Base-by-base conservation (phyloP, 345 rosid genomes). In the Cardamine chenopodiifolia region DNA sequence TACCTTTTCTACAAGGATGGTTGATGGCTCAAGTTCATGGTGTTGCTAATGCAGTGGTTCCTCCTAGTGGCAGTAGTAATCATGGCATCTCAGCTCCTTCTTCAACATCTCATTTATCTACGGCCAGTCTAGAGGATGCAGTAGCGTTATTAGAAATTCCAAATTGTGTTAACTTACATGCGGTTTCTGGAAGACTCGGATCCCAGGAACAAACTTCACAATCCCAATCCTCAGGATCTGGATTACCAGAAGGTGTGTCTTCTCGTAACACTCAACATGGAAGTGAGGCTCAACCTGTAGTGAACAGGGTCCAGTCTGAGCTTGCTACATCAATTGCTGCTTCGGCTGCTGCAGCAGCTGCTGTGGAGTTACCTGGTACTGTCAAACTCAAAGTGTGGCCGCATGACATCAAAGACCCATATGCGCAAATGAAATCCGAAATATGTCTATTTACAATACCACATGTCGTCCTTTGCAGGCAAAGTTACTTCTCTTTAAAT, bases 401-500 rank as follows among this genome's bases (percentile, higher is more conserved):
- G 28, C 90, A 91, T 79, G 91, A 88, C 80, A 80, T 82, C 73
- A 81, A 91, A 79, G 71, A 87, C 77, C 91, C 98, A 50, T 86
- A 86, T 65, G 79, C 86, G 15, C 78, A 59, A 13, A 85, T 93
- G 23, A 85, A 73, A 80, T 57, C 85, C 31, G 88, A 84, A 64
- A 88, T 69, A 72, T 93, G 93, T 62, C 85, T 88, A 29, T 77
- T 93, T 61, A 85, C 78, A 10, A 88, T 93, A 74, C 90, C 90
- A 13, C 97, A 93, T 83, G 98, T 91, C 7, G 98, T 93, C 74
- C 96, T 93, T 66, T 93, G 97, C 77, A 91, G 98, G 98, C 83
- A 86, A 65, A 66, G 22, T 37, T 57, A 13, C 23, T 57, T 57
- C 62, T 57, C 42, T 29, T 29, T 56, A 29, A 28, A 29, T 29